Base-by-base conservation (phyloP, 352 stramenopile species). In the Globisporangium viniferum region DNA sequence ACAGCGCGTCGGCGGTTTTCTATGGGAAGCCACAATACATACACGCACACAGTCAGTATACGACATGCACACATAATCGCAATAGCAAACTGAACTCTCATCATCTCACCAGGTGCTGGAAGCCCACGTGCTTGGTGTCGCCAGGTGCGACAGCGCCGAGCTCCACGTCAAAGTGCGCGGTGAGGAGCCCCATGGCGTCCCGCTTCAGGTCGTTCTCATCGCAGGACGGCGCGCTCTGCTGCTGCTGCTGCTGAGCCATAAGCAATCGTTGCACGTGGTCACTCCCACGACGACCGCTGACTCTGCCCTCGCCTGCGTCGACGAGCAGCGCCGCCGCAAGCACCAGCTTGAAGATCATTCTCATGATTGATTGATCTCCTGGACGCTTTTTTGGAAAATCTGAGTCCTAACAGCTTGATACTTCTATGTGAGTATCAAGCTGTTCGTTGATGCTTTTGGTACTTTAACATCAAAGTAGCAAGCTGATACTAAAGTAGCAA, bases 1-100 rank as follows among this genome's bases (percentile, higher is more conserved):
- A 66, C 54, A 95, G 72, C 64, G 86, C 86, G 31, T 95, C 88
- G 2, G 77, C 78, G 3, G 82, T 82, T 88, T 93, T 94, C 74
- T 82, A 66, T 36, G 22, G 46, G 6, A 53, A 14, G 53, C 20
- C 54, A 60, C 8, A 22, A 60, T 29, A 12, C 29, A 48, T 15
- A 58, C 44, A 66, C 31, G 8, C 22, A 53, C 54, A 62, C 7
- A 44, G 0, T 14, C n/a, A 59, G 18, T 18, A 24, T 7, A 59
- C 54, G 39, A 3, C 15, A 41, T 35, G n/a, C 20, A 20, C 20
- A 20, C 44, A 9, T 6, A 9, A 18, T 3, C 55, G 44, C 1
- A 18, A 15, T 2, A 20, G 1, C 22, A 18, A 18, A 18, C 3
- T 27, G 6, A 1, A n/a, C 0, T 5, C 15, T 66, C 73, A 41